phyloP scores from a whole-genome alignment of 192 early-diverging fungal species.

The Backusella mclennaniae region DNA sequence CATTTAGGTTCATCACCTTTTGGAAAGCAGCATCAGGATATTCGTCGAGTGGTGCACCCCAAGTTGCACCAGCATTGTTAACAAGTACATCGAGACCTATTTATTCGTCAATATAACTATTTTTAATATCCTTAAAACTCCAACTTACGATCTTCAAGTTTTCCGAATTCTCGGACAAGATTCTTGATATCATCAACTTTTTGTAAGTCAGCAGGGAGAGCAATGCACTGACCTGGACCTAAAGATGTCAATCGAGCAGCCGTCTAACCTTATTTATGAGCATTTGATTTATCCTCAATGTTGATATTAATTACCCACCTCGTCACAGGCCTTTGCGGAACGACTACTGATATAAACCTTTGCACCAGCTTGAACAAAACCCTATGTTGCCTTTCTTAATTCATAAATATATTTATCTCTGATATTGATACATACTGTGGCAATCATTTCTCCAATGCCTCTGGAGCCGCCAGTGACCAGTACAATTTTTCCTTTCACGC shows the following conservation, averaged over 20 bases:
- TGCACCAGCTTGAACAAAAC: constrained; percentile 84
- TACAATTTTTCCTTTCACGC: constrained; percentile 43
- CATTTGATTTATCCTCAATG: neutral
- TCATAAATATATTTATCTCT: neutral
- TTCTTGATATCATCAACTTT: constrained; percentile 51
- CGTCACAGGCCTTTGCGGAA: constrained; percentile 57
- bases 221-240: constrained; percentile 67
- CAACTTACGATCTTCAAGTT: constrained; percentile 57
- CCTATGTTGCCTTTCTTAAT: constrained; percentile 25
- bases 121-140: neutral
- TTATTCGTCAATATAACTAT: neutral
- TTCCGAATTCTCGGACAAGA: constrained; percentile 54
- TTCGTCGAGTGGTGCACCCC: constrained; percentile 45
- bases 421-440: constrained; percentile 31
- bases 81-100: constrained; percentile 79
- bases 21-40: constrained; percentile 65
- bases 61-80: constrained; percentile 77
- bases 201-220: constrained; percentile 72
- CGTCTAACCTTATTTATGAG: constrained; percentile 16
- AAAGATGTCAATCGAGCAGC: constrained; percentile 60
- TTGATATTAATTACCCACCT: constrained; percentile 25
- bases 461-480: constrained; percentile 80
- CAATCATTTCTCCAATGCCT: constrained; percentile 59
- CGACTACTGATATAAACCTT: constrained; percentile 92
- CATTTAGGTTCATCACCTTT: constrained; percentile 83